Conservation (phyloP, 164 flowering plant species). For the Liriodendron chinense region DNA sequence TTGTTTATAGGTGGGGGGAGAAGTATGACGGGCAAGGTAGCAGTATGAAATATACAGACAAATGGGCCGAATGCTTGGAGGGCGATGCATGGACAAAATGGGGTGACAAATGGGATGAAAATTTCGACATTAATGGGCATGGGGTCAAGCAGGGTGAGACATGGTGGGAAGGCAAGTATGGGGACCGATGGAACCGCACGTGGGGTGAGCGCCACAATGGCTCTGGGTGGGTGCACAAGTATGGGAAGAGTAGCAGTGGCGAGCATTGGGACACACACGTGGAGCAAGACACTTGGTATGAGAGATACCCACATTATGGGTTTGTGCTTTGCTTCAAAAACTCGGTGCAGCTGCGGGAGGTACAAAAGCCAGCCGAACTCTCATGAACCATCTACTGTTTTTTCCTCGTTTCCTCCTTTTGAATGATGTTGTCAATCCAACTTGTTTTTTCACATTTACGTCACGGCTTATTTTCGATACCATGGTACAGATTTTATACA, state of each 20-base stretch:
- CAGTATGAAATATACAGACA: conserved; percentile 93
- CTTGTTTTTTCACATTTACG: too few species aligned
- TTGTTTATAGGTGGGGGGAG: conserved; percentile 90
- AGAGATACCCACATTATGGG: conserved; percentile 85
- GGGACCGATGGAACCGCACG: conserved; percentile 93
- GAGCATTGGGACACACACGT: conserved; percentile 98
- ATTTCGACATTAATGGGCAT: conserved; percentile 54
- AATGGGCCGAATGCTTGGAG: conserved; percentile 92
- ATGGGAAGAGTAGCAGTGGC: conserved; percentile 92
- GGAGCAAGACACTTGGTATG: conserved; percentile 86
- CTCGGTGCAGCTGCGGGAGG: conserved; percentile 77
- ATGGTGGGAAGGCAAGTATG: conserved; percentile 91
- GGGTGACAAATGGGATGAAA: conserved; percentile 99
- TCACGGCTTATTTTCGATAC: too few species aligned
- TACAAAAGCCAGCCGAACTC: conserved; percentile 55
- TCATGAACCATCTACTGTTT: conserved; percentile 4
- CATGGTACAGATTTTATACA: too few species aligned
- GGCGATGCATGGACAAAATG: conserved; percentile 89
- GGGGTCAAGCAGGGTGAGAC: conserved; percentile 97
- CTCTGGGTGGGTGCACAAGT: conserved; percentile 97
- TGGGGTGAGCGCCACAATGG: conserved; percentile 98
- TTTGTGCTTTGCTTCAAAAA: conserved; percentile 79
- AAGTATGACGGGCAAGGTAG: conserved; percentile 84
- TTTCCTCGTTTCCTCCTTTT: not conserved
- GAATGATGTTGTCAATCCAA: too few species aligned